A percentile compares a stretch with the other conserved stretches of the same genome.
phyloP scores from a whole-genome alignment of 257 asterid genomes.

The Scutellaria galericulata region DNA sequence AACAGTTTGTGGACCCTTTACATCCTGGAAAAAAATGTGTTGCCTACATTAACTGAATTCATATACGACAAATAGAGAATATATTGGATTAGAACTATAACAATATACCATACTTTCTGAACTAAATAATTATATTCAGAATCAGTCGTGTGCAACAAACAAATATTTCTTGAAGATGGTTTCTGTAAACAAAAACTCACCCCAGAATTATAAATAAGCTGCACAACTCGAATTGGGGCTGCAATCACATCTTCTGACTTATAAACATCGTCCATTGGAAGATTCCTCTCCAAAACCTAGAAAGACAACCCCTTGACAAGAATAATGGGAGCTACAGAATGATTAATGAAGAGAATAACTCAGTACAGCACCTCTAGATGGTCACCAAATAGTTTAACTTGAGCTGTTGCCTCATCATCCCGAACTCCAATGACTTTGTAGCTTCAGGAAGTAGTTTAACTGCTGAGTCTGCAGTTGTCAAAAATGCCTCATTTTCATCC shows the following conservation, averaged over 20 bases:
- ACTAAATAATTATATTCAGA: background rate
- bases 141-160: background rate
- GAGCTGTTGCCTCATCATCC: conserved; percentile 91
- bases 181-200: conserved; percentile 48
- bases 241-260: conserved; percentile 82
- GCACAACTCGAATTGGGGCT: conserved; percentile 96
- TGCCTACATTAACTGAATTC: background rate
- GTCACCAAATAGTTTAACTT: conserved; percentile 86
- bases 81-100: background rate
- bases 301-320: conserved; percentile 30
- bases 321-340: conserved; percentile 25
- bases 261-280: conserved; percentile 79
- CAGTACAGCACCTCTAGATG: conserved; percentile 69
- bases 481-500: conserved; percentile 89
- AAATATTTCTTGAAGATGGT: conserved; percentile 7
- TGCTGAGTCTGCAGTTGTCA: conserved; percentile 96
- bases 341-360: conserved; percentile 34
- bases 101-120: background rate
- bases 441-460: conserved; percentile 71
- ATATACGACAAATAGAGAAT: background rate
- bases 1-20: conserved; percentile 97
- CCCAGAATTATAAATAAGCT: conserved; percentile 86
- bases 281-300: conserved; percentile 90
- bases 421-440: conserved; percentile 78
- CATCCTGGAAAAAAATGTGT: conserved; percentile 61